Evolutionary conservation across 768 basidiomycete species (phyloP), one percentile per base, ranked within the genome.

Genomic region (Lactarius hengduanensis): DNA sequence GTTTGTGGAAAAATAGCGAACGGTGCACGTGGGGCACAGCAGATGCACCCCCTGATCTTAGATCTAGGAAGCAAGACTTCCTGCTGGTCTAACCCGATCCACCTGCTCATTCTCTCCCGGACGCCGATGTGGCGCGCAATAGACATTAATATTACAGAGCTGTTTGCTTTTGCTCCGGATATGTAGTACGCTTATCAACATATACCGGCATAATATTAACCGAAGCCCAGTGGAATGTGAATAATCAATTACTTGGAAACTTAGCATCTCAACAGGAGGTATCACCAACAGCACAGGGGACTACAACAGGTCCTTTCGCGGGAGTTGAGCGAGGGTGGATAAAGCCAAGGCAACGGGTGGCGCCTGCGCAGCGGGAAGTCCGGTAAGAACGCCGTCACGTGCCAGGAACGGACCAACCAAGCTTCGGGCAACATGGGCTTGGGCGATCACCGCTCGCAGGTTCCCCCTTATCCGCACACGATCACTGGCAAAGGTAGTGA

Each of bases 381-480:
- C 57, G 10, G 13, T 26, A 6, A 59, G 32, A 18, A 61, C 38
- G 0, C 34, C 68, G 30, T 53, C 58, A 58, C 61, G 62, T 63
- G 50, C 62, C 53, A 69, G 62, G 62, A 40, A 69, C 61, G 58
- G 36, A 1, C 57, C 62, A 53, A 32, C n/a, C 16, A 50, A 50
- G 15, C 64, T 59, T 40, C 61, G 63, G 15, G 58, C 69, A 43
- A 70, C 38, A 57, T 70, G 67, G 18, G 58, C 28, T 28, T 67
- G 69, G 0, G 61, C 32, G 13, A 70, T 60, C 7, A 57, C 43
- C 6, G 40, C 43, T 10, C 54, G 63, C 28, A 36, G 38, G n/a
- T 54, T 30, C 3, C 61, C 57, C 34, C 36, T 62, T 20, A 7
- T 40, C 50, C 45, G 53, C 32, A 28, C 18, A 8, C 54, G 15